Conservation (phyloP, 768 basidiomycete species). For the Floccularia luteovirens region DNA sequence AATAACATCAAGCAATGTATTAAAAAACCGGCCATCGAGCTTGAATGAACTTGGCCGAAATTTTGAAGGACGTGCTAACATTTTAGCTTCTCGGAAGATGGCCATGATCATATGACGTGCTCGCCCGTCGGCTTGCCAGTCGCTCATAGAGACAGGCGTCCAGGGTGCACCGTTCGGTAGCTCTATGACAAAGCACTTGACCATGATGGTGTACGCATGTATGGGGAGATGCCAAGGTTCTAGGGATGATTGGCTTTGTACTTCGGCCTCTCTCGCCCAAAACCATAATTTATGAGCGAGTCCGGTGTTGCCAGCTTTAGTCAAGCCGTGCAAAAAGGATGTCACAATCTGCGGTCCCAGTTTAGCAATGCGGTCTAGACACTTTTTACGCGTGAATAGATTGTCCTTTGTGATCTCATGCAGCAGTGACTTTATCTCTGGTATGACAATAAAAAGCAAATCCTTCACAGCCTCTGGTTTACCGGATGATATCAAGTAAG, state of each 20-base stretch:
- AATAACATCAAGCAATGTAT: slow-evolving; percentile 45
- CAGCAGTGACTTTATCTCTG: too few relatives aligned
- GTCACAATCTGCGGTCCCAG: slow-evolving; percentile 59
- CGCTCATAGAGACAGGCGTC: too few relatives aligned
- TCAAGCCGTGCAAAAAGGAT: slow-evolving; percentile 50
- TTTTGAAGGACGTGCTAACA: too few relatives aligned
- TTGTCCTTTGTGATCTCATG: neutral
- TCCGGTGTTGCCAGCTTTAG: slow-evolving; percentile 44
- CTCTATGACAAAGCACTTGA: slow-evolving; percentile 50
- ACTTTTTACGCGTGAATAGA: neutral
- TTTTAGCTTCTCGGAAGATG: too few relatives aligned
- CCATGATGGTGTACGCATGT: slow-evolving; percentile 66
- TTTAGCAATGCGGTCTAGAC: slow-evolving; percentile 29
- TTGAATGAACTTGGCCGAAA: too few relatives aligned
- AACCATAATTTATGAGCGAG: slow-evolving; percentile 60
- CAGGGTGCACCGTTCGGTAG: too few relatives aligned
- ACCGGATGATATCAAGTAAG: too few relatives aligned
- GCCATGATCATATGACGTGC: neutral
- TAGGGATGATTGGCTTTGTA: slow-evolving; percentile 23
- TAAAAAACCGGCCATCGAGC: slow-evolving; percentile 65
- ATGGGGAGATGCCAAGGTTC: slow-evolving; percentile 59
- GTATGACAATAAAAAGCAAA: too few relatives aligned
- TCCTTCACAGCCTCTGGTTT: too few relatives aligned
- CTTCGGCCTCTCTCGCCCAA: slow-evolving; percentile 52
- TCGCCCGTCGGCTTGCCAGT: slow-evolving; percentile 19